Percentiles rank a stretch among this genome's conserved stretches.
Evolutionary conservation across 768 basidiomycete species (phyloP).

Genomic region (Boletus sensibilis): DNA sequence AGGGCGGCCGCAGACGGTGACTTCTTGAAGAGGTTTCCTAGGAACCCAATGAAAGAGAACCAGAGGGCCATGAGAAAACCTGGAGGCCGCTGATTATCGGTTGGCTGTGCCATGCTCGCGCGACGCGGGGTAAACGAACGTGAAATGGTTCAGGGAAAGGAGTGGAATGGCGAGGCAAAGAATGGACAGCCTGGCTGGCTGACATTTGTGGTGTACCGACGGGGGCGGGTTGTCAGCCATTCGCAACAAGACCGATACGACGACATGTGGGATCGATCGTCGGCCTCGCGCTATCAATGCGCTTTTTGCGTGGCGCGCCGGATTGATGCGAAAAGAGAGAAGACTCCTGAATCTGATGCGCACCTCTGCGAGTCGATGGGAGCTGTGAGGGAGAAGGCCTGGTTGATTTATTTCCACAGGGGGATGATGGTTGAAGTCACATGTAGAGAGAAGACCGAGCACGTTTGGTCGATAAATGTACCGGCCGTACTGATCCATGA

Average conservation of each 20-base stretch:
- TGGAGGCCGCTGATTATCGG: not conserved
- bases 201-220: not conserved
- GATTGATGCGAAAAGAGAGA: not conserved
- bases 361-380: not conserved
- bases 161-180: not conserved
- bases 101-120: conserved; percentile 1
- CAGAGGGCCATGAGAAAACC: conserved; percentile 21
- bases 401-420: no score
- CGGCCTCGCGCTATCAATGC: conserved; percentile 17
- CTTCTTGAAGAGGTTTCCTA: conserved; percentile 11
- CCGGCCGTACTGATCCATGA: conserved; percentile 1
- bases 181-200: not conserved
- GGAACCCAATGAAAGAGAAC: conserved; percentile 9
- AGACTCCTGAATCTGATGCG: not conserved
- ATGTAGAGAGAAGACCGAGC: not conserved
- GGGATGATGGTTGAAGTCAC: no score
- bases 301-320: conserved; percentile 6
- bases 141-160: not conserved
- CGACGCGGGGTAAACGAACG: not conserved
- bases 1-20: conserved; percentile 10
- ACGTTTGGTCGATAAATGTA: conserved; percentile 8
- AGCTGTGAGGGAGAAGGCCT: not conserved
- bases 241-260: not conserved
- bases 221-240: conserved; percentile 1
- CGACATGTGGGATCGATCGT: conserved; percentile 7